phyloP scores from a whole-genome alignment of 495 filamentous ascomycete species.

The Penicillium maclennaniae region DNA sequence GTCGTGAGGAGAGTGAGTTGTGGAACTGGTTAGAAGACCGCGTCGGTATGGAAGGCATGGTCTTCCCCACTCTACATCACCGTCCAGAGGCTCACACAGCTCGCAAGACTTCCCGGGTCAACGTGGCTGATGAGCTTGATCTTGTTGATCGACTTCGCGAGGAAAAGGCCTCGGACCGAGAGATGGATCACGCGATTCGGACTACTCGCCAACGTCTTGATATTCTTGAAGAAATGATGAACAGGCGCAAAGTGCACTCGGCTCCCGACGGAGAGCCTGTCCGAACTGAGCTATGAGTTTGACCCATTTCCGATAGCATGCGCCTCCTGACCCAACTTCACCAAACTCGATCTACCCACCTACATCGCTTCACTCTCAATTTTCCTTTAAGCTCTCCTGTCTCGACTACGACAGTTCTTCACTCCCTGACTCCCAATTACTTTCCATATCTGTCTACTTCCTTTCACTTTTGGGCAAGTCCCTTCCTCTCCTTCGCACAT shows the following conservation, averaged over 20 bases:
- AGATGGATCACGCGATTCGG: conserved; percentile 79
- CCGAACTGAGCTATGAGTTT: conserved; percentile 17
- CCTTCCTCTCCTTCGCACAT: conserved; percentile 10
- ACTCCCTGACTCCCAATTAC: neutral
- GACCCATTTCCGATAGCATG: neutral
- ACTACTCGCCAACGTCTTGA: conserved; percentile 80
- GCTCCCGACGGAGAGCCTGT: conserved; percentile 12
- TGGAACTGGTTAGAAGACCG: conserved; percentile 97
- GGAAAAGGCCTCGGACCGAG: conserved; percentile 71
- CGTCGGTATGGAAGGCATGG: conserved; percentile 67
- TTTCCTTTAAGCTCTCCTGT: neutral
- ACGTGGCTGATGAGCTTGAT: conserved; percentile 32
- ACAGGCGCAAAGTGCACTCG: conserved; percentile 43
- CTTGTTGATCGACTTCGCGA: conserved; percentile 51
- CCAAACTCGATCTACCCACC: neutral
- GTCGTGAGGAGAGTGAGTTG: conserved; percentile 79
- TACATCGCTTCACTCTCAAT: neutral
- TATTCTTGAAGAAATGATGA: conserved; percentile 68
- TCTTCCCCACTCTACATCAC: conserved; percentile 35
- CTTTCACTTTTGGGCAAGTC: neutral
- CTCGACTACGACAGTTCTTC: neutral
- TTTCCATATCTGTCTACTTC: neutral
- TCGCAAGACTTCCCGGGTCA: conserved; percentile 15
- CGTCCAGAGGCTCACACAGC: conserved; percentile 22
- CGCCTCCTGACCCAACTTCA: neutral